Evolutionary conservation across 495 filamentous ascomycete genomes (phyloP), one percentile per base, ranked within the genome.

Genomic region (Tuber melanosporum): DNA sequence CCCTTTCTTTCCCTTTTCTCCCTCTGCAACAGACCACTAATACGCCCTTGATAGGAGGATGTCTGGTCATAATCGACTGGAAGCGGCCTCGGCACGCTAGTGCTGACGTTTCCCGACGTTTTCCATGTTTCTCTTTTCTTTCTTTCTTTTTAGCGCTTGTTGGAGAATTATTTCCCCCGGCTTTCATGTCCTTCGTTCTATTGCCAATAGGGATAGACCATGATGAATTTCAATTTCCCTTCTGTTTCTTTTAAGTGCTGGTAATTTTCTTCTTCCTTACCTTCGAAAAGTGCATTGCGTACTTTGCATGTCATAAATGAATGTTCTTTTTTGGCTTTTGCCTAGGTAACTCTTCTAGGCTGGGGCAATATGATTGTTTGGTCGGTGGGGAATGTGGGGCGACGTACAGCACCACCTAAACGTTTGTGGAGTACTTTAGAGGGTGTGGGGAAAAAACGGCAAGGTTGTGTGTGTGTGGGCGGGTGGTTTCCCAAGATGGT

Each of bases 11-110:
- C 32, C 19, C 20, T 32, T 32, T 26, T 52, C n/a, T 70, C 69
- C 32, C 32, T 32, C 69, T 1, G 47, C 44, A 47, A 36, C 72
- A 73, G 45, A 71, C 70, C 45, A 36, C 73, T 70, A 66, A 70
- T 73, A 41, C 41, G 26, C 73, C 69, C 73, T 72, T 75, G 52
- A 77, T 74, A 91, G 90, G 90, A 96, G 88, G 93, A 96, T 84
- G 93, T 96, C 57, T 96, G 93, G 93, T 95, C 92, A 87, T 96
- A 86, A 88, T 76, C 83, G 43, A 36, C 14, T 66, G 4, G 26
- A 36, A 36, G 57, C 26, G 26, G 2, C 26, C 26, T 46, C 71
- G 36, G 15, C 36, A 72, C 17, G 39, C 39, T 72, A 10, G 41
- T 15, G 41, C 36, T n/a, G 41, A 44, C 36, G 14, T 43, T 15